Percentiles rank a stretch among this genome's conserved stretches.
phyloP scores from a whole-genome alignment of 441 rosid genomes.

The Pelargonium australe region DNA sequence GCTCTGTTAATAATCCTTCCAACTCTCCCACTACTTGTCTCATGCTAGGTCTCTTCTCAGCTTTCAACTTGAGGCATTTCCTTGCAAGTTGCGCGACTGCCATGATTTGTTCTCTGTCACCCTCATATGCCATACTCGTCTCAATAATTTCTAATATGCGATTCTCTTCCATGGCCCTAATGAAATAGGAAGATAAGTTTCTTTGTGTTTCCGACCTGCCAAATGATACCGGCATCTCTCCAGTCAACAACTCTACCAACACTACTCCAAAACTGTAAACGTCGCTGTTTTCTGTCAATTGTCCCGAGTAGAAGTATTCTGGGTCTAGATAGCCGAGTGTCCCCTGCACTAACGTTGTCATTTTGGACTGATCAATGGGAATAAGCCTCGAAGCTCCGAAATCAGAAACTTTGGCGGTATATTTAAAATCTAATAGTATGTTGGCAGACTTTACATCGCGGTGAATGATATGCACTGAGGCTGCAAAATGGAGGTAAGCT shows the following conservation, averaged over 20 bases:
- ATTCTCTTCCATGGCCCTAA: not conserved
- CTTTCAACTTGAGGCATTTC: not conserved
- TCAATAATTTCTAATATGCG: not conserved
- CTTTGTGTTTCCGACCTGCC: not conserved
- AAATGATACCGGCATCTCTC: accelerated
- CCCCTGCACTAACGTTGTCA: not conserved
- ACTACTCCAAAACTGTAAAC: not conserved
- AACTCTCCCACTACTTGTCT: not conserved
- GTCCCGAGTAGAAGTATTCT: not conserved
- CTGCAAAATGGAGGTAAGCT: constrained; percentile 5
- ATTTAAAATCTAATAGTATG: not conserved
- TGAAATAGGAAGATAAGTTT: not conserved
- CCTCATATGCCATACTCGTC: not conserved
- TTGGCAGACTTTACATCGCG: not conserved
- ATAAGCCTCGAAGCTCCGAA: not conserved
- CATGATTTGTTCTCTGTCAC: not conserved
- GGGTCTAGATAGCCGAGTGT: not conserved
- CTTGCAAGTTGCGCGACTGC: not conserved
- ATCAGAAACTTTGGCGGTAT: not conserved
- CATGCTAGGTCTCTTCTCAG: not conserved
- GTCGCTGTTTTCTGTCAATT: not conserved
- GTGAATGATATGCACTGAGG: not conserved
- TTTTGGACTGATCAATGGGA: not conserved
- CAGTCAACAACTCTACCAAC: not conserved
- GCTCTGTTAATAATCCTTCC: not conserved